Evolutionary conservation across 192 early-diverging fungal species (phyloP).

Genomic region (Mortierella antarctica): DNA sequence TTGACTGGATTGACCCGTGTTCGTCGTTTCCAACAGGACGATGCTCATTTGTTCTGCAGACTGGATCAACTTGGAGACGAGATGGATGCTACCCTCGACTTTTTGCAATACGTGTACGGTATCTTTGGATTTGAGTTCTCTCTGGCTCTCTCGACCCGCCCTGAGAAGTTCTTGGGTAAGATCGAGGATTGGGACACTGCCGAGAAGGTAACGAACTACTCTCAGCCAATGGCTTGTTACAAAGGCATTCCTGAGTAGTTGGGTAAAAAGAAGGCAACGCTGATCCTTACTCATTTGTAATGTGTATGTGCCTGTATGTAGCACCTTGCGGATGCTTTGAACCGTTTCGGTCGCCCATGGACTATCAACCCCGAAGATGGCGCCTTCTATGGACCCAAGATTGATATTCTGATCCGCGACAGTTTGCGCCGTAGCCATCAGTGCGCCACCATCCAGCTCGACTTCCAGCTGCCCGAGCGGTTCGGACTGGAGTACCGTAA

Average conservation of each 20-base stretch:
- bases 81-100: conserved; percentile 88
- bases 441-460: conserved; percentile 98
- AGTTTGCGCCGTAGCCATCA: conserved; percentile 91
- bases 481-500: conserved; percentile 93
- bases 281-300: not conserved
- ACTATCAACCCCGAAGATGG: conserved; percentile 94
- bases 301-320: conserved; percentile 21
- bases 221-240: not conserved
- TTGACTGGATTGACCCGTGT: conserved; percentile 95
- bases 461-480: conserved; percentile 97
- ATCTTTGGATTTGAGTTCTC: conserved; percentile 95
- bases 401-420: conserved; percentile 96
- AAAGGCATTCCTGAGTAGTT: not conserved
- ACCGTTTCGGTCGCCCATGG: conserved; percentile 86
- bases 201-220: conserved; percentile 67
- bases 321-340: conserved; percentile 79
- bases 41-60: conserved; percentile 98
- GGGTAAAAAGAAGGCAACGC: not conserved
- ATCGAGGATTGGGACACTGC: conserved; percentile 93
- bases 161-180: conserved; percentile 95
- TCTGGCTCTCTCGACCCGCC: conserved; percentile 94
- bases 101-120: conserved; percentile 90
- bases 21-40: conserved; percentile 98
- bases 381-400: conserved; percentile 99
- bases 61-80: conserved; percentile 87